Conservation (phyloP, 805 yeast genomes). For the Schwanniomyces vanrijiae region DNA sequence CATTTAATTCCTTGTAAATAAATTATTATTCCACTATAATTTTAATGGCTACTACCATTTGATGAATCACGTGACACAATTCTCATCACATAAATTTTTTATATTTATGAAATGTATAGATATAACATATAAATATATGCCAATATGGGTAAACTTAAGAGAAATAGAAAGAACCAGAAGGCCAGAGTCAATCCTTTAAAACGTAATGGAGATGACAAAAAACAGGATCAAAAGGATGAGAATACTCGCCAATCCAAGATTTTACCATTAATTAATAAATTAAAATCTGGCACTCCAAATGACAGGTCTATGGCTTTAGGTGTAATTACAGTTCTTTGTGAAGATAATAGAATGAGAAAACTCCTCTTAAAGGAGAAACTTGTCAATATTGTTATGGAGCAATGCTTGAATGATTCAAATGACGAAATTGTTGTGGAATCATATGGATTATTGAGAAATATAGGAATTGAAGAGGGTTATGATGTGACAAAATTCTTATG, state of each 20-base stretch:
- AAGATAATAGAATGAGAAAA: slow-evolving; percentile 63
- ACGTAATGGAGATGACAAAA: slow-evolving; percentile 15
- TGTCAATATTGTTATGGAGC: slow-evolving; percentile 61
- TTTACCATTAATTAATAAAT: slow-evolving; percentile 64
- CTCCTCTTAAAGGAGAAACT: slow-evolving; percentile 70
- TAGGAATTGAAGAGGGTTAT: slow-evolving; percentile 85
- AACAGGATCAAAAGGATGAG: slow-evolving; percentile 42
- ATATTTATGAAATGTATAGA: not conserved
- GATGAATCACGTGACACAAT: not conserved
- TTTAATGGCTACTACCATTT: too few species aligned
- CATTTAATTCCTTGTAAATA: not conserved
- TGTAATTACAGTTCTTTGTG: slow-evolving; percentile 69
- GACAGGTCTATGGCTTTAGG: slow-evolving; percentile 79
- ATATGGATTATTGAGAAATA: slow-evolving; percentile 75
- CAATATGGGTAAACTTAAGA: slow-evolving; percentile 74
- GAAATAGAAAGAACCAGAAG: slow-evolving; percentile 43
- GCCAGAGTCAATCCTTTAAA: slow-evolving; percentile 36
- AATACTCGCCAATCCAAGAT: slow-evolving; percentile 54
- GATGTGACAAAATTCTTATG: slow-evolving; percentile 73
- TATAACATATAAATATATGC: not conserved
- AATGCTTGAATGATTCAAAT: slow-evolving; percentile 61
- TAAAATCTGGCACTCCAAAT: slow-evolving; percentile 61
- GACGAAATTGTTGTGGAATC: slow-evolving; percentile 80
- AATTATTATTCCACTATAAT: too few species aligned
- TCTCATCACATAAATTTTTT: slow-evolving; percentile 1